These are phyloP conservation scores for Syncephalis plumigaleata DNA, from an alignment of 371 early-diverging fungal species.

Conservation along the genomic window DNA sequence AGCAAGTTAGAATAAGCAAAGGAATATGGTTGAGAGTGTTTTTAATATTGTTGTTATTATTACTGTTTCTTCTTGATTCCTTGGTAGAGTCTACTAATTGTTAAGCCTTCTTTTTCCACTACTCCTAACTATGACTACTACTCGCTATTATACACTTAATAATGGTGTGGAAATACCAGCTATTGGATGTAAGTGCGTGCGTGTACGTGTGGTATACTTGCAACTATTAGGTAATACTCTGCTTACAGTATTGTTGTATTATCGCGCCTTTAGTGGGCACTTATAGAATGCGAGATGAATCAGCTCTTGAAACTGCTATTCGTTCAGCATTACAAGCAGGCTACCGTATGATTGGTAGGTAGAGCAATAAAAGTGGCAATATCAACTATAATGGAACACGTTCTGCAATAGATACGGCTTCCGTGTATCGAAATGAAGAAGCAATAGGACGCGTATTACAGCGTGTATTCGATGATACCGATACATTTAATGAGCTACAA, in stretches of 20 bases:
- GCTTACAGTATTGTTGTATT: neutral
- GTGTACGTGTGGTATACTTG: too few relatives aligned
- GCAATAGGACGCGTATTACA: constrained; percentile 51
- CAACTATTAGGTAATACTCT: neutral
- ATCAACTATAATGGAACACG: neutral
- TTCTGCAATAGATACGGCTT: constrained; percentile 32
- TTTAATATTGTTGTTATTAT: too few relatives aligned
- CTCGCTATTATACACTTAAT: constrained; percentile 13
- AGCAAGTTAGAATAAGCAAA: too few relatives aligned
- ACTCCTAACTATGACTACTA: too few relatives aligned
- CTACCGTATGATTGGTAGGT: constrained; percentile 50
- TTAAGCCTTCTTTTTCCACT: too few relatives aligned
- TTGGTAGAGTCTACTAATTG: too few relatives aligned
- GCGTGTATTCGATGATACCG: constrained; percentile 30
- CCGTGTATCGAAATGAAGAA: constrained; percentile 74
- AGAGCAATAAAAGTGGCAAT: neutral
- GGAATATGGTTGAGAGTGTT: too few relatives aligned
- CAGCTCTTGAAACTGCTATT: constrained; percentile 22
- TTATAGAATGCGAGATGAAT: constrained; percentile 34
- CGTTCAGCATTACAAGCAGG: constrained; percentile 35
- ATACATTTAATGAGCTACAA: constrained; percentile 20
- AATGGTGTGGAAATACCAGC: constrained; percentile 30
- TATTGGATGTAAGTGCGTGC: constrained; percentile 26
- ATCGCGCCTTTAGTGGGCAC: constrained; percentile 37
- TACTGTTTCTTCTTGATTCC: too few relatives aligned